A percentile compares a stretch with the other conserved stretches of the same genome.
Conservation (phyloP, 352 stramenopile genomes). For the Globisporangium acanthophoron region DNA sequence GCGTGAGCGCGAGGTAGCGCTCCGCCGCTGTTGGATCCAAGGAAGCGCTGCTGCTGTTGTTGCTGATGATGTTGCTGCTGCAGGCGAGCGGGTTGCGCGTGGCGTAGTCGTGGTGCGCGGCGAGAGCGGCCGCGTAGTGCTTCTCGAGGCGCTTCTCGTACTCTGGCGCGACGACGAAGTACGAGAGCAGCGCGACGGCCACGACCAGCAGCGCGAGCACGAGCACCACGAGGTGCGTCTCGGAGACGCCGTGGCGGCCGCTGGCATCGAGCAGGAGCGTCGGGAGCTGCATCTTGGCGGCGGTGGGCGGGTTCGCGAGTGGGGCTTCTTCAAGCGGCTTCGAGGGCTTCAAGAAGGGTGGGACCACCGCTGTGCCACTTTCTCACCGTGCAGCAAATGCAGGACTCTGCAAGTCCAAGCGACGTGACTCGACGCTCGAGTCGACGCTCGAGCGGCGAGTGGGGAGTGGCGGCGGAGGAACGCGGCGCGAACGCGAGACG, state of each 20-base stretch:
- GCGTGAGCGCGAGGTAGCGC: conserved; percentile 12
- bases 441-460: not conserved
- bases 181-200: conserved; percentile 59
- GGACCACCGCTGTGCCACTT: too few relatives aligned
- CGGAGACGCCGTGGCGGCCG: conserved; percentile 22
- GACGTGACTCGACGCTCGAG: conserved; percentile 3
- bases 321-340: not conserved
- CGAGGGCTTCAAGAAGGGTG: too few relatives aligned
- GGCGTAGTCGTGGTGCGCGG: conserved; percentile 15
- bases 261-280: conserved; percentile 17
- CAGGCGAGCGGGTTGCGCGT: conserved; percentile 4
- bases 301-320: conserved; percentile 1
- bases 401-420: not conserved
- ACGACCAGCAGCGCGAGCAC: conserved; percentile 49
- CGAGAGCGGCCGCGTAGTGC: conserved; percentile 37
- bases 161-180: conserved; percentile 74
- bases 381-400: too few relatives aligned
- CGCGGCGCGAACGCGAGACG: not conserved
- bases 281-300: conserved; percentile 5
- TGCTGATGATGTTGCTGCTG: conserved; percentile 17
- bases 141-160: conserved; percentile 69
- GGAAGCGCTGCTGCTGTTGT: conserved; percentile 1
- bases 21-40: not conserved
- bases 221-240: conserved; percentile 49
- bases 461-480: not conserved